A percentile compares a stretch with the other conserved stretches of the same genome.
phyloP scores from a whole-genome alignment of 2,329 filamentous ascomycete genomes.

The Cladosporium sp. region DNA sequence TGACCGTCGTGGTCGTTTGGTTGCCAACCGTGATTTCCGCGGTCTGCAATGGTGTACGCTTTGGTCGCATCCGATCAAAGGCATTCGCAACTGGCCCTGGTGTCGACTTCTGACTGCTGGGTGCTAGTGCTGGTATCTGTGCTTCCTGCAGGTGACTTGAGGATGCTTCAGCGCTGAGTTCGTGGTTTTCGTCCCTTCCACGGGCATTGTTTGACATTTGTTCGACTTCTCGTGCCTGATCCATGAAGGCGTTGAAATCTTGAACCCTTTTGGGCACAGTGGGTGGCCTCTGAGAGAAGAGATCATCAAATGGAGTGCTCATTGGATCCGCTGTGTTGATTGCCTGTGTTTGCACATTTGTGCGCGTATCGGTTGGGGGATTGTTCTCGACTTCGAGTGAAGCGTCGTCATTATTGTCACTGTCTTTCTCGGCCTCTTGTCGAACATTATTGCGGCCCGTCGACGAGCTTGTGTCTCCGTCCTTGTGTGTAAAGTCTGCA shows the following conservation, averaged over 20 bases:
- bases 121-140: conserved; percentile 28
- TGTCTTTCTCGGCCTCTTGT: not conserved
- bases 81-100: conserved; percentile 54
- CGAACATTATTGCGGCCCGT: not conserved
- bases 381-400: not conserved
- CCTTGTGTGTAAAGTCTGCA: not conserved
- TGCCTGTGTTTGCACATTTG: conserved; percentile 3
- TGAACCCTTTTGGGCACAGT: conserved; percentile 26
- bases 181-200: not conserved
- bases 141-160: conserved; percentile 14
- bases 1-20: conserved; percentile 57
- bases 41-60: conserved; percentile 57
- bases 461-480: not conserved
- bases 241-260: conserved; percentile 38
- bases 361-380: not conserved
- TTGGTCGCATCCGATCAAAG: conserved; percentile 62
- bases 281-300: conserved; percentile 25
- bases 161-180: no score
- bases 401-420: not conserved
- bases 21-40: conserved; percentile 74
- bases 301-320: conserved; percentile 23
- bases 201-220: not conserved
- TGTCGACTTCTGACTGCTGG: conserved; percentile 30
- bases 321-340: conserved; percentile 22
- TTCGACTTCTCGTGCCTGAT: conserved; percentile 7